Percentiles rank a stretch among this genome's conserved stretches.
These are phyloP conservation scores for Peterozyma xylosa DNA, from an alignment of 805 yeast genomes.

Conservation along the genomic window DNA sequence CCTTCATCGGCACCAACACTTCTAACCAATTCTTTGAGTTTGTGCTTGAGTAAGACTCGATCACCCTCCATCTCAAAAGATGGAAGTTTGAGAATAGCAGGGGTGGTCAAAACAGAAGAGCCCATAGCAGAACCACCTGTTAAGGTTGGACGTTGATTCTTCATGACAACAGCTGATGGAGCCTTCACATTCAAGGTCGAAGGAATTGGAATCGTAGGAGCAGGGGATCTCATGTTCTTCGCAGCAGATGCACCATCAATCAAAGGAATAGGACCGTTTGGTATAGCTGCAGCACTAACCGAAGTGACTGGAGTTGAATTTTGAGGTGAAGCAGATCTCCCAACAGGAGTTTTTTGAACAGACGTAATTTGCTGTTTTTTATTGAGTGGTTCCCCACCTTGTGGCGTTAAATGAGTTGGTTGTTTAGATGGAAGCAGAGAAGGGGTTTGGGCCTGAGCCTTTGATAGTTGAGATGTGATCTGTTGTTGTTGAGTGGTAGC, in stretches of 20 bases:
- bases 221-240: conserved; percentile 40
- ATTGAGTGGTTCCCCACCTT: no score
- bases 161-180: conserved; percentile 57
- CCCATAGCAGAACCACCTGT: conserved; percentile 77
- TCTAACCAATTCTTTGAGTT: conserved; percentile 78
- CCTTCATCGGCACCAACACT: conserved; percentile 82
- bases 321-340: conserved; percentile 17
- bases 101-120: conserved; percentile 66
- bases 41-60: conserved; percentile 81
- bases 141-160: conserved; percentile 72
- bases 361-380: conserved; percentile 10
- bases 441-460: neutral
- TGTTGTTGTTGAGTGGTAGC: conserved; percentile 2
- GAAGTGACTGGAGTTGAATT: conserved; percentile 32
- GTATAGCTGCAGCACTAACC: conserved; percentile 42
- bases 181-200: conserved; percentile 57
- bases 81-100: conserved; percentile 69
- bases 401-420: no score
- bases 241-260: conserved; percentile 15
- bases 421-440: no score
- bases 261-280: conserved; percentile 17
- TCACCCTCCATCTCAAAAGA: conserved; percentile 77
- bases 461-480: conserved; percentile 4
- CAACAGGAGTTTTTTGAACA: conserved; percentile 8
- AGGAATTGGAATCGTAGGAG: conserved; percentile 69